Percentiles rank a stretch among this genome's conserved stretches.
These are phyloP conservation scores for Candida parachauliodes DNA, from an alignment of 805 yeast species.

Conservation along the genomic window DNA sequence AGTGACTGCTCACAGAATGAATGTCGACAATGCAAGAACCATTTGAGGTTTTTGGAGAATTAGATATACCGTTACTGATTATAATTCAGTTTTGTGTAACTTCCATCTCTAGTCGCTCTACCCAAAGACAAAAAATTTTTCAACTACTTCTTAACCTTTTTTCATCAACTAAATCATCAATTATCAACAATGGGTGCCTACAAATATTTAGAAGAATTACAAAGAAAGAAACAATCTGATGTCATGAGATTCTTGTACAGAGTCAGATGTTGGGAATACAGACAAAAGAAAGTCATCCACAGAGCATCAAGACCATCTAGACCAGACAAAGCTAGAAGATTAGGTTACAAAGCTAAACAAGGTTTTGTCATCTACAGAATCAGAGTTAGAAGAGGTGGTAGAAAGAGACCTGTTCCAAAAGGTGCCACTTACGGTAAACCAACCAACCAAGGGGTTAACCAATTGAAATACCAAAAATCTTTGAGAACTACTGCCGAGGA, in stretches of 20 bases:
- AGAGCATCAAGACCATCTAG: conserved; percentile 98
- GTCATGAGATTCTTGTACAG: conserved; percentile 97
- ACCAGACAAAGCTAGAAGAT: conserved; percentile 99
- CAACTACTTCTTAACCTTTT: conserved; percentile 4
- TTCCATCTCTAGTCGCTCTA: neutral
- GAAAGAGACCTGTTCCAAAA: conserved; percentile 99
- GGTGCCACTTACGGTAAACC: conserved; percentile 99
- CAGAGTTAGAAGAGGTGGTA: conserved; percentile 99
- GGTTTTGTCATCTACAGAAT: conserved; percentile 98
- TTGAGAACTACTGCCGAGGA: conserved; percentile 99
- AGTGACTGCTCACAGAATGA: too few species aligned
- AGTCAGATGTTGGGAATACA: conserved; percentile 99
- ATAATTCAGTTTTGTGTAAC: conserved; percentile 4
- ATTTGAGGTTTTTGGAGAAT: too few species aligned
- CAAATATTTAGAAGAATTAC: conserved; percentile 98
- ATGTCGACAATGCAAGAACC: too few species aligned
- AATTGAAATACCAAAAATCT: conserved; percentile 98
- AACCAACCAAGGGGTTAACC: conserved; percentile 99
- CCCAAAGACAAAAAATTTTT: conserved; percentile 7
- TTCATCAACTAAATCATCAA: conserved; percentile 6
- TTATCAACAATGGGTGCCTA: conserved; percentile 96
- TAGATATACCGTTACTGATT: too few species aligned
- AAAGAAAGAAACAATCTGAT: conserved; percentile 99
- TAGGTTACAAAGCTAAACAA: conserved; percentile 99
- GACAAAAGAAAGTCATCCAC: conserved; percentile 98